A percentile compares a stretch with the other conserved stretches of the same genome.
Evolutionary conservation across 768 basidiomycete species (phyloP).

Genomic region (Cyclocybe aegerita): DNA sequence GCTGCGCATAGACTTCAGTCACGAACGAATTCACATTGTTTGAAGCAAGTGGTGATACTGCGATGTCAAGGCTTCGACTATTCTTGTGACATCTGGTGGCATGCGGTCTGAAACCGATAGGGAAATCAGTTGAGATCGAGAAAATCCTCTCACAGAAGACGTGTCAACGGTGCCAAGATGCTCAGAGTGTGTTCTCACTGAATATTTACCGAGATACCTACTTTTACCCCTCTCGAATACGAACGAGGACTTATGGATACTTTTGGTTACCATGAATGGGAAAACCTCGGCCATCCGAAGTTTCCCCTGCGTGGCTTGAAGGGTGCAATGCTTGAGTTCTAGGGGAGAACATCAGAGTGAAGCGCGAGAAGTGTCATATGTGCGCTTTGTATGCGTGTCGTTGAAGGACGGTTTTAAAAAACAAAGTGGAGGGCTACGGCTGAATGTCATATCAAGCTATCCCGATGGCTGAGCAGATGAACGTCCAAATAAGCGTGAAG

Average conservation of each 20-base stretch:
- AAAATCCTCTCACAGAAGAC: neutral
- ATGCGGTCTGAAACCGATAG: too few relatives aligned
- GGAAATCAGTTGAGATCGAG: neutral
- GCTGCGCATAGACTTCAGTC: too few relatives aligned
- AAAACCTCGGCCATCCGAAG: slow-evolving; percentile 31
- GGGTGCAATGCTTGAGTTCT: slow-evolving; percentile 1
- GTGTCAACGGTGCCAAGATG: slow-evolving; percentile 9
- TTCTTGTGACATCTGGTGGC: too few relatives aligned
- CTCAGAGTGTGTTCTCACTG: neutral
- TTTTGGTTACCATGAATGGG: slow-evolving; percentile 20
- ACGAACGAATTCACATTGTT: too few relatives aligned
- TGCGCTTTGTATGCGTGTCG: slow-evolving; percentile 1
- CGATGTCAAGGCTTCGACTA: too few relatives aligned
- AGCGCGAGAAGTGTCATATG: slow-evolving; percentile 2
- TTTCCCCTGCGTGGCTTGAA: slow-evolving; percentile 21
- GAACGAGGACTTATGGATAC: slow-evolving; percentile 11
- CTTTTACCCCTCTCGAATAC: slow-evolving; percentile 16
- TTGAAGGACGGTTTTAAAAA: neutral
- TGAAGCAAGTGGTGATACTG: too few relatives aligned
- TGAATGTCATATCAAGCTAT: neutral
- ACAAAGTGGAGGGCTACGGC: too few relatives aligned
- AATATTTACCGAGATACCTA: slow-evolving; percentile 23
- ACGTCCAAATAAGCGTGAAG: slow-evolving; percentile 23
- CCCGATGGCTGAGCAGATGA: slow-evolving; percentile 3
- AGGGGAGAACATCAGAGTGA: slow-evolving; percentile 6